These are phyloP conservation scores for Tulasnella sp. DNA, from an alignment of 768 basidiomycete species.

Conservation along the genomic window DNA sequence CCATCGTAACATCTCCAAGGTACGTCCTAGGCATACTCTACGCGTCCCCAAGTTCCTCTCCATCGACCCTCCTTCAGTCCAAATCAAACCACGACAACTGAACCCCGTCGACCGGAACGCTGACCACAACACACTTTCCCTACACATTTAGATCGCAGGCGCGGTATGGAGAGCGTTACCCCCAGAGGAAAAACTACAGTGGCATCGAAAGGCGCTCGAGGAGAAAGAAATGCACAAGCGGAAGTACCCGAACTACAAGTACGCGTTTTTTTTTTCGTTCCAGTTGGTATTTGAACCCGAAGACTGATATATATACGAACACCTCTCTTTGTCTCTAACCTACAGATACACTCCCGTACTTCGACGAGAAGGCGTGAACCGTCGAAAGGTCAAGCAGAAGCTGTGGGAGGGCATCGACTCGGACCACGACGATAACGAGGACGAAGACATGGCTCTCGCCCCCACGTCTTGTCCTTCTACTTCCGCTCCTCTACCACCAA, in stretches of 20 bases:
- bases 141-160: slow-evolving; percentile 17
- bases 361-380: not conserved
- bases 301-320: not conserved
- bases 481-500: not conserved
- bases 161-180: slow-evolving; percentile 17
- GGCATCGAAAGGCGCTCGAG: slow-evolving; percentile 2
- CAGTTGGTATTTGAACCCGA: not conserved
- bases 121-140: slow-evolving; percentile 9
- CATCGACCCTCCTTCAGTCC: not conserved
- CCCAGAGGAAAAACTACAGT: slow-evolving; percentile 6
- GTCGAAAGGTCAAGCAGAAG: slow-evolving; percentile 16
- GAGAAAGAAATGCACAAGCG: slow-evolving; percentile 13
- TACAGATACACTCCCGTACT: slow-evolving; percentile 4
- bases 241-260: slow-evolving; percentile 21
- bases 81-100: slow-evolving; percentile 3
- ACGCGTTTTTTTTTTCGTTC: no score
- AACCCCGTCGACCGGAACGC: not conserved
- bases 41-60: not conserved
- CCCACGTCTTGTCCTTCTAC: not conserved
- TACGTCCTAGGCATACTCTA: not conserved
- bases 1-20: slow-evolving; percentile 21
- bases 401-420: slow-evolving; percentile 16
- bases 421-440: not conserved
- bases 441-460: not conserved
- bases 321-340: not conserved